Conservation (phyloP, 108 stramenopile species). For the Cyclostephanos tholiformis region DNA sequence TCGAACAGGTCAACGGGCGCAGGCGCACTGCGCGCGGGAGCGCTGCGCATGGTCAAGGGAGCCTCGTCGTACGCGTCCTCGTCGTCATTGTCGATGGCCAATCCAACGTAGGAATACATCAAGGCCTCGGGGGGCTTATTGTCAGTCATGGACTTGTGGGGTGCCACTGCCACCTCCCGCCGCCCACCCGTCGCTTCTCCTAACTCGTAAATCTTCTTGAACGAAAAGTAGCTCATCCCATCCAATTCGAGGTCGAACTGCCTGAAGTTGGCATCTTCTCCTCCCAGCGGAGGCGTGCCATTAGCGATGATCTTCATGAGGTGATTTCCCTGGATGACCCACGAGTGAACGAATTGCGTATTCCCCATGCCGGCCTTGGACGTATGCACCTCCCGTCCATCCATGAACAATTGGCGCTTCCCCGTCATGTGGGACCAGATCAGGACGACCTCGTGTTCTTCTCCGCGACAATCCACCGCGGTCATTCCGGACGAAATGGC, state of each 20-base stretch:
- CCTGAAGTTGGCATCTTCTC: slow-evolving; percentile 7
- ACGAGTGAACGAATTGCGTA: slow-evolving; percentile 64
- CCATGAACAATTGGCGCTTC: slow-evolving; percentile 46
- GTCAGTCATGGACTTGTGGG: background rate
- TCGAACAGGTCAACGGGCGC: slow-evolving; percentile 6
- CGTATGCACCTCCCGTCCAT: slow-evolving; percentile 64
- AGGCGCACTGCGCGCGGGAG: background rate
- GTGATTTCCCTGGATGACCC: slow-evolving; percentile 57
- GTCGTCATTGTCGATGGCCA: slow-evolving; percentile 5
- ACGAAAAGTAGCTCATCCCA: slow-evolving; percentile 73
- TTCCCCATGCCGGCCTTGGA: slow-evolving; percentile 53
- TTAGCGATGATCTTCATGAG: slow-evolving; percentile 67
- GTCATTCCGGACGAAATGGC: slow-evolving; percentile 37
- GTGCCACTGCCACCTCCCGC: background rate
- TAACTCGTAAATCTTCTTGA: slow-evolving; percentile 82
- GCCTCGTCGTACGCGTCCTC: slow-evolving; percentile 6
- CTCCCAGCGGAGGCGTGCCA: slow-evolving; percentile 47
- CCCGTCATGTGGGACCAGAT: slow-evolving; percentile 54
- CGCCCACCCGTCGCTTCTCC: slow-evolving; percentile 30
- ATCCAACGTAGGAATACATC: slow-evolving; percentile 8
- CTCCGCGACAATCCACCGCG: slow-evolving; percentile 52
- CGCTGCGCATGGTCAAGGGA: background rate
- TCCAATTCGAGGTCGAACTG: slow-evolving; percentile 84
- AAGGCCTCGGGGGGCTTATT: slow-evolving; percentile 2
- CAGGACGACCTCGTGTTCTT: slow-evolving; percentile 57